These are phyloP conservation scores for Sordariomycetes sp. DNA, from an alignment of 2,329 filamentous ascomycete genomes.

Conservation along the genomic window DNA sequence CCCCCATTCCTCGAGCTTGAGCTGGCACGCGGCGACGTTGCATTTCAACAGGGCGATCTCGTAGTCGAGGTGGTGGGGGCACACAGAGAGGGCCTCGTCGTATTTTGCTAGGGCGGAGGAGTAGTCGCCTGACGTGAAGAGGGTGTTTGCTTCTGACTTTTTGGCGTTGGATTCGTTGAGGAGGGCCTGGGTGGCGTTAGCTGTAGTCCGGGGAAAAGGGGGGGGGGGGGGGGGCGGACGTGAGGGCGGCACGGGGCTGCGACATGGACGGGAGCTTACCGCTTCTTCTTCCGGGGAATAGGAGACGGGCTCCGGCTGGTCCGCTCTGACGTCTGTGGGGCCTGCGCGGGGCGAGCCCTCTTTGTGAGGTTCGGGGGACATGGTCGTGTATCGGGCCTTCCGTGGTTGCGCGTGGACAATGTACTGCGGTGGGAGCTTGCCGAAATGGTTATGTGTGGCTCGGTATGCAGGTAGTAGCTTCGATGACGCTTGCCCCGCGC, in stretches of 20 bases:
- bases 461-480: too few relatives aligned
- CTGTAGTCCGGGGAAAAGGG: too few relatives aligned
- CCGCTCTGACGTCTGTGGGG: constrained; percentile 2
- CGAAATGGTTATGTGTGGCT: too few relatives aligned
- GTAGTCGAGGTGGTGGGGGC: constrained; percentile 76
- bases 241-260: too few relatives aligned
- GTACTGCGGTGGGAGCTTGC: neutral
- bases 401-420: neutral
- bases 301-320: constrained; percentile 17
- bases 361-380: neutral
- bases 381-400: neutral
- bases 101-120: constrained; percentile 72
- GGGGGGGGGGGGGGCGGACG: too few relatives aligned
- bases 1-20: constrained; percentile 79
- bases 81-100: constrained; percentile 63
- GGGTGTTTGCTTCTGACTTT: constrained; percentile 64
- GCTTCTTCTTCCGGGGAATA: constrained; percentile 45
- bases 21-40: constrained; percentile 79
- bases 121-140: constrained; percentile 63
- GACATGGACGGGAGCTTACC: constrained; percentile 20
- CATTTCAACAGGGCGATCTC: constrained; percentile 77
- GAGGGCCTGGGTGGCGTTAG: constrained; percentile 36
- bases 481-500: too few relatives aligned
- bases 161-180: constrained; percentile 57
- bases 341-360: neutral